These are phyloP conservation scores for Colletotrichum cuscutae DNA, from an alignment of 2,329 filamentous ascomycete species.

Conservation along the genomic window DNA sequence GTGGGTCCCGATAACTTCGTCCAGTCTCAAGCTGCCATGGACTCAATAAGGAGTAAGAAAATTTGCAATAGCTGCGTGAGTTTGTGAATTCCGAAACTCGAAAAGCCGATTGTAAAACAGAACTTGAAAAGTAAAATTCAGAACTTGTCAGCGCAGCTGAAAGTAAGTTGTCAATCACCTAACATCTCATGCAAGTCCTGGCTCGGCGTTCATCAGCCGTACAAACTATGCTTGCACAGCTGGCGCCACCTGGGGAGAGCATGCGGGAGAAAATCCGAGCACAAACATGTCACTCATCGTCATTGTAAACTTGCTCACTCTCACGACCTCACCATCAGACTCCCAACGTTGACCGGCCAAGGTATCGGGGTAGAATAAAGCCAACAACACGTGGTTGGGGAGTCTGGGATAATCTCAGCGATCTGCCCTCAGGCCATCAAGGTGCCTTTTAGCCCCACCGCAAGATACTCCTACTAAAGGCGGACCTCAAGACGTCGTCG, in stretches of 20 bases:
- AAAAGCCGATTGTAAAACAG: not conserved
- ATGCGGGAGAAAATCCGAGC: not conserved
- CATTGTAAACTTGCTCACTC: not conserved
- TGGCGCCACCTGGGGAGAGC: not conserved
- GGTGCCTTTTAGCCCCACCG: not conserved
- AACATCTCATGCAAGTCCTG: slow-evolving; percentile 14
- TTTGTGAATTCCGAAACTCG: not conserved
- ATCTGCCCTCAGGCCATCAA: not conserved
- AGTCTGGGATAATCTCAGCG: too few species aligned
- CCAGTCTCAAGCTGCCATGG: not conserved
- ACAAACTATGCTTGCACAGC: not conserved
- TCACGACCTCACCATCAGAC: too few species aligned
- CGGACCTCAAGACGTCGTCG: too few species aligned
- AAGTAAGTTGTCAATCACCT: slow-evolving; percentile 9
- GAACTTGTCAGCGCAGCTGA: not conserved
- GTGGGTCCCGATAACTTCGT: slow-evolving; percentile 21
- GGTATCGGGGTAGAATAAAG: too few species aligned
- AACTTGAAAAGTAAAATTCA: not conserved
- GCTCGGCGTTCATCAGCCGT: not conserved
- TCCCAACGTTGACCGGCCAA: not conserved
- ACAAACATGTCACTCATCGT: not conserved
- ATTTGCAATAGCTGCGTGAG: not conserved
- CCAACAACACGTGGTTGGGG: not conserved
- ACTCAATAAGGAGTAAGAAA: not conserved
- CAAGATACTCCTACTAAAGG: not conserved